phyloP scores from a whole-genome alignment of 495 filamentous ascomycete genomes.

The Xylaria grammica region DNA sequence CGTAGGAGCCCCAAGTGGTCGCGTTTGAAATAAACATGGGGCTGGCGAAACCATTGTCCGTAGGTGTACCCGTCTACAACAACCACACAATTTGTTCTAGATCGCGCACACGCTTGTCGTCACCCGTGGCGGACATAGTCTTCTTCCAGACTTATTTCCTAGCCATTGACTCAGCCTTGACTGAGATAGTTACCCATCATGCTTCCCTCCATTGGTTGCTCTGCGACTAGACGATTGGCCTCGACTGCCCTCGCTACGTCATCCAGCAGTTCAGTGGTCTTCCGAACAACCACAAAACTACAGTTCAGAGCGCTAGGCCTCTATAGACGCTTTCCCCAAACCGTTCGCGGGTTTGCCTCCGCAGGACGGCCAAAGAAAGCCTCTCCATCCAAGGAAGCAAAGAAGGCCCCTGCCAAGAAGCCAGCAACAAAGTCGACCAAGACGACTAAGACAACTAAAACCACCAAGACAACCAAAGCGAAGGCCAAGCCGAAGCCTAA shows the following conservation, averaged over 20 bases:
- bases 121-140: not conserved
- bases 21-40: conserved; percentile 20
- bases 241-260: conserved; percentile 27
- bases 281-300: conserved; percentile 22
- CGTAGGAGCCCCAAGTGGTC: conserved; percentile 11
- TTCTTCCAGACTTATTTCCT: not conserved
- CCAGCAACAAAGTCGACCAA: conserved; percentile 20
- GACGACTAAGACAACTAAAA: conserved; percentile 30
- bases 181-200: conserved; percentile 32
- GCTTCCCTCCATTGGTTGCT: conserved; percentile 44
- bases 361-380: conserved; percentile 23
- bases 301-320: conserved; percentile 10
- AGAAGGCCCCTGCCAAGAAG: conserved; percentile 33
- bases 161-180: not conserved
- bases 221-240: conserved; percentile 36
- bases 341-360: conserved; percentile 36
- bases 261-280: conserved; percentile 22
- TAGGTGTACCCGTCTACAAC: not conserved
- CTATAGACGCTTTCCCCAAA: conserved; percentile 17
- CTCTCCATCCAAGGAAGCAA: conserved; percentile 24
- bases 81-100: not conserved
- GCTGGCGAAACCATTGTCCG: not conserved
- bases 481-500: conserved; percentile 22
- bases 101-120: not conserved
- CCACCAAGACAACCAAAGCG: conserved; percentile 20